Evolutionary conservation across 371 early-diverging fungal genomes (phyloP).

Genomic region (Mucor ambiguus): DNA sequence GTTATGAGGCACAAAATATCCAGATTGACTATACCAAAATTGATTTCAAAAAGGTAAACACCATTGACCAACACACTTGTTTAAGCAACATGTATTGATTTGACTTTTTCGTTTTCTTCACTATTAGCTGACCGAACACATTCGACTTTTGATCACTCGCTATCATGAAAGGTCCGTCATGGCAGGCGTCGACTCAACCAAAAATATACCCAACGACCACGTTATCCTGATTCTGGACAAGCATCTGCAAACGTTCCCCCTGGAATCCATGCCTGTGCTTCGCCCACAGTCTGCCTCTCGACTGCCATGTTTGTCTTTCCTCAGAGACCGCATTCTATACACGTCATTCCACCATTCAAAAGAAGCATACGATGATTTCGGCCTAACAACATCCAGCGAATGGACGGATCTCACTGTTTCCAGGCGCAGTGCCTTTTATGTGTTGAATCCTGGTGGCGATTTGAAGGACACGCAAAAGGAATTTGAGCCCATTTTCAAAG

Average conservation of each 20-base stretch:
- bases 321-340: conserved; percentile 66
- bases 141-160: conserved; percentile 16
- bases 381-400: not conserved
- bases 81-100: not conserved
- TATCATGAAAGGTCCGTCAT: conserved; percentile 30
- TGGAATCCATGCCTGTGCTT: conserved; percentile 82
- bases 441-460: conserved; percentile 91
- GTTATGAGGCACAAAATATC: conserved; percentile 53
- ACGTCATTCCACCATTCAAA: conserved; percentile 21
- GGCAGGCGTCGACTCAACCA: conserved; percentile 22
- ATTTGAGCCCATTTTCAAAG: conserved; percentile 64
- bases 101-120: not conserved
- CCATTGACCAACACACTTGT: no score
- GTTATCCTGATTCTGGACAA: conserved; percentile 84
- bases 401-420: conserved; percentile 56
- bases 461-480: conserved; percentile 77
- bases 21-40: conserved; percentile 53
- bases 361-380: conserved; percentile 12
- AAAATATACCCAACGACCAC: conserved; percentile 51
- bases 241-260: conserved; percentile 78
- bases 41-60: conserved; percentile 54
- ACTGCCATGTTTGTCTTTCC: conserved; percentile 75
- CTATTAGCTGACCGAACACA: conserved; percentile 25
- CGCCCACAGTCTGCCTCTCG: conserved; percentile 76
- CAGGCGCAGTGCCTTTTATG: conserved; percentile 64